phyloP scores from a whole-genome alignment of 352 stramenopile species.

The Phytopythium boreale region DNA sequence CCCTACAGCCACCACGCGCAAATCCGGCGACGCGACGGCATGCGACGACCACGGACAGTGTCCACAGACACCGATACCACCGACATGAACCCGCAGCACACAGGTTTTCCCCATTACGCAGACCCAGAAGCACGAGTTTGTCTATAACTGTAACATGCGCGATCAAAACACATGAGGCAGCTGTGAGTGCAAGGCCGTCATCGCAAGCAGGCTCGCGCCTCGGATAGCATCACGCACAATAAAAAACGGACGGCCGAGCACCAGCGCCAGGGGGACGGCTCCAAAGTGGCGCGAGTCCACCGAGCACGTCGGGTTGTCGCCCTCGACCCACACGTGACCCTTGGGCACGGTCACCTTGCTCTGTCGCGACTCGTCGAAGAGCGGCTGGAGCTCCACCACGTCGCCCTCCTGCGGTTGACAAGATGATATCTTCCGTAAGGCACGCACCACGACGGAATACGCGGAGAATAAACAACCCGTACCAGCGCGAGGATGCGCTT shows the following conservation, averaged over 20 bases:
- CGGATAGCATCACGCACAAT: constrained; percentile 18
- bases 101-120: neutral
- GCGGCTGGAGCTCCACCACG: constrained; percentile 71
- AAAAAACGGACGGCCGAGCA: constrained; percentile 83
- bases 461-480: neutral
- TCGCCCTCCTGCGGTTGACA: constrained; percentile 62
- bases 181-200: neutral
- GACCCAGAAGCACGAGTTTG: neutral
- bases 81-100: neutral
- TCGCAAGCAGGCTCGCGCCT: neutral
- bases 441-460: neutral
- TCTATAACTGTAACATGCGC: neutral
- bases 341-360: constrained; percentile 82
- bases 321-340: constrained; percentile 96
- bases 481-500: constrained; percentile 88
- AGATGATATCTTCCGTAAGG: neutral
- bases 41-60: too few species aligned
- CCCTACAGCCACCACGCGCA: too few species aligned
- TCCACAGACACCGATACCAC: neutral
- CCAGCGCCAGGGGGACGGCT: constrained; percentile 84
- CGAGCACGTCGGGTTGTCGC: constrained; percentile 94
- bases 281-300: constrained; percentile 95
- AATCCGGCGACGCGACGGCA: too few species aligned
- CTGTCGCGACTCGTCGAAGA: constrained; percentile 52
- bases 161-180: neutral